phyloP scores from a whole-genome alignment of 805 yeast species.

The Wickerhamiella brachini region DNA sequence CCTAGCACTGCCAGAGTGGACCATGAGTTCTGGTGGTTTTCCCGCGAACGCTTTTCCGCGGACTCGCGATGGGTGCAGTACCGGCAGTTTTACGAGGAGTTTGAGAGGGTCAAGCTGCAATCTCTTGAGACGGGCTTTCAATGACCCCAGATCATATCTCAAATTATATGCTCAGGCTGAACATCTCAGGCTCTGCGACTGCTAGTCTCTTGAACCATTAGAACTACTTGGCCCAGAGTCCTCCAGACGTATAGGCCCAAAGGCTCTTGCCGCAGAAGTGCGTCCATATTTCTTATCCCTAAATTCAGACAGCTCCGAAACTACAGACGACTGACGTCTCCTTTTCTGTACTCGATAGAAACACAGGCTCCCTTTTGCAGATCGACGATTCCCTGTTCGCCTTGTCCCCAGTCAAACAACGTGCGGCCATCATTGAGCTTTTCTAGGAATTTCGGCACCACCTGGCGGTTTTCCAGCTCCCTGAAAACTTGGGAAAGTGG shows the following conservation, averaged over 20 bases:
- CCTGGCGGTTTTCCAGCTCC: constrained; percentile 9
- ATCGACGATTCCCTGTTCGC: constrained; percentile 12
- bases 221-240: too few species aligned
- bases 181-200: too few species aligned
- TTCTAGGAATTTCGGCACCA: constrained; percentile 14
- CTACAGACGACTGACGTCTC: background rate
- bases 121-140: too few species aligned
- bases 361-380: background rate
- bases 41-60: background rate
- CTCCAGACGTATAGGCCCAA: too few species aligned
- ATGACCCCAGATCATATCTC: too few species aligned
- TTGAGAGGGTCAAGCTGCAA: background rate
- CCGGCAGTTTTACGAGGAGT: background rate
- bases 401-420: constrained; percentile 19
- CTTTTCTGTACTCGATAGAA: background rate
- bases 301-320: background rate
- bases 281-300: too few species aligned
- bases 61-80: background rate
- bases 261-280: too few species aligned
- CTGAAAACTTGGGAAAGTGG: constrained; percentile 8
- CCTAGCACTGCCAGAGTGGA: background rate
- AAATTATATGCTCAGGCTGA: too few species aligned
- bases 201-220: too few species aligned
- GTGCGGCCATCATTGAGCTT: constrained; percentile 12
- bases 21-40: background rate